Evolutionary conservation across 352 stramenopile genomes (phyloP).

Genomic region (Lagenidium sp.): DNA sequence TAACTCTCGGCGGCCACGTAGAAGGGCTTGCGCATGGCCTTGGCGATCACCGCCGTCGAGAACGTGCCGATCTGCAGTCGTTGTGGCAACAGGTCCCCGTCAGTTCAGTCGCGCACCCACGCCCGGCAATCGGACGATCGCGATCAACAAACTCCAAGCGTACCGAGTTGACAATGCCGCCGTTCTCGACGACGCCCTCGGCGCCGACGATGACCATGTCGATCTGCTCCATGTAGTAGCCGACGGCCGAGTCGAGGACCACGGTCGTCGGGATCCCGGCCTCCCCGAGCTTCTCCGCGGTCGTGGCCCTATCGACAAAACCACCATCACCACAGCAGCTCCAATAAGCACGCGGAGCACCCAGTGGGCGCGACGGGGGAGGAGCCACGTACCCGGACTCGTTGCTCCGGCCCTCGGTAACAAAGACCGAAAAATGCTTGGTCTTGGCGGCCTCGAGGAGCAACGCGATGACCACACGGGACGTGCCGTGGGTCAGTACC

Average conservation of each 20-base stretch:
- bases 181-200: conserved; percentile 96
- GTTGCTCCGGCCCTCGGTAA: conserved; percentile 91
- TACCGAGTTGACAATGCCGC: conserved; percentile 96
- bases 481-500: conserved; percentile 93
- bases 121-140: too few relatives aligned
- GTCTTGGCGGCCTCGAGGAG: conserved; percentile 87
- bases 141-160: too few relatives aligned
- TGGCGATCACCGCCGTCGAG: conserved; percentile 90
- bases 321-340: background rate
- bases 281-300: conserved; percentile 73
- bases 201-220: conserved; percentile 95
- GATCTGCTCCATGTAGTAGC: conserved; percentile 94
- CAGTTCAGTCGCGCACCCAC: too few relatives aligned
- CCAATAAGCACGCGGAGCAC: background rate
- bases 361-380: background rate
- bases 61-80: conserved; percentile 94
- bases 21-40: conserved; percentile 95
- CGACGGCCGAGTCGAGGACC: conserved; percentile 93
- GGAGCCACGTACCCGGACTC: conserved; percentile 61
- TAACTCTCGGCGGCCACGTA: conserved; percentile 98
- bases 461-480: conserved; percentile 87
- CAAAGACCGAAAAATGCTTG: conserved; percentile 92
- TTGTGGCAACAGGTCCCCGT: too few relatives aligned
- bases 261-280: conserved; percentile 93
- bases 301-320: conserved; percentile 50